Conservation (phyloP, 192 early-diverging fungal species). For the Umbelopsis isabellina region DNA sequence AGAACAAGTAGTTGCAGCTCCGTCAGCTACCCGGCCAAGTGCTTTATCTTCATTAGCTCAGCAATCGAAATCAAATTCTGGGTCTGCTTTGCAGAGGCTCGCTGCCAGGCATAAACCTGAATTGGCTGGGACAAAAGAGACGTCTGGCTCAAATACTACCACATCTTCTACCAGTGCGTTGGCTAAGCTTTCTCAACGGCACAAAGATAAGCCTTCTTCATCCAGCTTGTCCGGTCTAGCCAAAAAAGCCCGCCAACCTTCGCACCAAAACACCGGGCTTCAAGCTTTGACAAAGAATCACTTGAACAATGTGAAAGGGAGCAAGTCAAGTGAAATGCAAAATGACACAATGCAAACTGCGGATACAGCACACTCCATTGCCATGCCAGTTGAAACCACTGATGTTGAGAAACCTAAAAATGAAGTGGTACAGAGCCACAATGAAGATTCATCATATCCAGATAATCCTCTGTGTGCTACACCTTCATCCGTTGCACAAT, state of each 20-base stretch:
- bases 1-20: neutral
- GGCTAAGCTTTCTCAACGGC: neutral
- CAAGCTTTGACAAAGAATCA: too few species aligned
- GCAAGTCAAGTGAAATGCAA: too few species aligned
- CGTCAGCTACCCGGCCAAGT: neutral
- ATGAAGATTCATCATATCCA: neutral
- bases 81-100: conserved; percentile 1
- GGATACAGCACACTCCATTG: too few species aligned
- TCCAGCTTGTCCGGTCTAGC: neutral
- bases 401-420: neutral
- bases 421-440: neutral
- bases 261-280: too few species aligned
- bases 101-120: neutral
- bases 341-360: too few species aligned
- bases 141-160: neutral
- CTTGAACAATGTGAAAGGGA: too few species aligned
- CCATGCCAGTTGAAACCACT: too few species aligned
- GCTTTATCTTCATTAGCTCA: conserved; percentile 1
- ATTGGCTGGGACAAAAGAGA: neutral
- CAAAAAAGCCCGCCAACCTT: neutral
- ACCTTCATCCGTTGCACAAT: conserved; percentile 43
- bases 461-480: conserved; percentile 37
- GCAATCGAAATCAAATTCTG: neutral
- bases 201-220: neutral
- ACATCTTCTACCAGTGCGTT: neutral